A percentile compares a stretch with the other conserved stretches of the same genome.
phyloP scores from a whole-genome alignment of 805 yeast genomes.

The Candida silvicultrix region DNA sequence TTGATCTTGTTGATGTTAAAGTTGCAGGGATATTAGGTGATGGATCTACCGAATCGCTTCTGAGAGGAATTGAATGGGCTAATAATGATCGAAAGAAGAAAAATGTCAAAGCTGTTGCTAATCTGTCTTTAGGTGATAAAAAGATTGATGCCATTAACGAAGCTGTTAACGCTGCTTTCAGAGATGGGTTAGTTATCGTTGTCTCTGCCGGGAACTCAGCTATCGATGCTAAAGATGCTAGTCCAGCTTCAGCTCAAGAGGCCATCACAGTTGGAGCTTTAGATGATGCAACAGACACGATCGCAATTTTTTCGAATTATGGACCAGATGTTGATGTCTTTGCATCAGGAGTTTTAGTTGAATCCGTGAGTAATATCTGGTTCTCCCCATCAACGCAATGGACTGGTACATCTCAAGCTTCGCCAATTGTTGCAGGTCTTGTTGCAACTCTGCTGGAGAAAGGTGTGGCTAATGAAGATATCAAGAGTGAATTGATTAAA shows the following conservation, averaged over 20 bases:
- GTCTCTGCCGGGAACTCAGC: slow-evolving; percentile 82
- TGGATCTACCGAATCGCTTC: slow-evolving; percentile 55
- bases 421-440: slow-evolving; percentile 61
- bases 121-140: slow-evolving; percentile 69
- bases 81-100: slow-evolving; percentile 45
- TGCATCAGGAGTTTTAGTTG: slow-evolving; percentile 67
- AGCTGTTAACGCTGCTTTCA: slow-evolving; percentile 66
- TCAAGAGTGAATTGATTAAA: slow-evolving; percentile 25
- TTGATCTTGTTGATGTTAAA: slow-evolving; percentile 69
- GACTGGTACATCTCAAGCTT: slow-evolving; percentile 73
- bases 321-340: slow-evolving; percentile 79
- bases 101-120: slow-evolving; percentile 52
- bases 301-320: slow-evolving; percentile 78
- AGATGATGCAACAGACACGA: slow-evolving; percentile 59
- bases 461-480: slow-evolving; percentile 29
- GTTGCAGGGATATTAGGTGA: slow-evolving; percentile 58
- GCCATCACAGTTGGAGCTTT: slow-evolving; percentile 81
- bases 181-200: slow-evolving; percentile 59
- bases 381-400: slow-evolving; percentile 3
- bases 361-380: slow-evolving; percentile 37
- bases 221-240: slow-evolving; percentile 64
- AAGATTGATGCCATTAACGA: slow-evolving; percentile 50
- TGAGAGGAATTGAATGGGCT: slow-evolving; percentile 57
- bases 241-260: slow-evolving; percentile 66
- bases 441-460: slow-evolving; percentile 45